Base-by-base conservation (phyloP, 1,284 basidiomycete species). In the Trametes sp. region DNA sequence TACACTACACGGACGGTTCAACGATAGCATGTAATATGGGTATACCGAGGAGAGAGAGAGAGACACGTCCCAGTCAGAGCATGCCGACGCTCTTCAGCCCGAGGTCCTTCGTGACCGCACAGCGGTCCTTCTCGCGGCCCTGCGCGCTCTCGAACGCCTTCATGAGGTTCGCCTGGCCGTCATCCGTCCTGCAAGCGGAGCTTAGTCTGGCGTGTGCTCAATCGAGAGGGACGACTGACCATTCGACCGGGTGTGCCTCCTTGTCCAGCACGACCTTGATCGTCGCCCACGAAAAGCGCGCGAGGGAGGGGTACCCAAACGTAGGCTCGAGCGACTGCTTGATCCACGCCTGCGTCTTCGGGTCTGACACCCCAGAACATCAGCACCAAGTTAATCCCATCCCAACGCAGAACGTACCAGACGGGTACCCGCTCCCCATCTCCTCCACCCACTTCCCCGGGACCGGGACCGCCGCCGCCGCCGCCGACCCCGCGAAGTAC, bases 201-300 rank as follows among this genome's bases (percentile, higher is more conserved):
- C n/a, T 49, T 7, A 38, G 53, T 35, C 1, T 23, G 35, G 4
- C 28, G n/a, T 36, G 24, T 28, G 54, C 38, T 46, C 21, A 24
- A 19, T 33, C 31, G 36, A 59, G 59, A 28, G 52, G 10, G 16
- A 33, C 11, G 23, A 71, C 85, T 19, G 36, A 94, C 96, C 96
- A 98, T 79, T 90, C 86, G 28, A 94, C 88, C 6, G 81, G 72
- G 72, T 94, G 88, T 0, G 83, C 94, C 49, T 88, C 80, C 71
- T 94, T 94, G 48, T 98, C 95, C 16, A 99, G 79, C 8, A 91
- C 77, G 1, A 95, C 87, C 73, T 96, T 97, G 64, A 96, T 88
- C 0, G 97, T 98, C 0, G 93, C 90, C 97, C 97, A 99, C 8
- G 94, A 96, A 79, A 99, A 99, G 14, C 98, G 87, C 5, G 90